Evolutionary conservation across 23 red algal species (phyloP).

Genomic region (Gracilariopsis chorda): DNA sequence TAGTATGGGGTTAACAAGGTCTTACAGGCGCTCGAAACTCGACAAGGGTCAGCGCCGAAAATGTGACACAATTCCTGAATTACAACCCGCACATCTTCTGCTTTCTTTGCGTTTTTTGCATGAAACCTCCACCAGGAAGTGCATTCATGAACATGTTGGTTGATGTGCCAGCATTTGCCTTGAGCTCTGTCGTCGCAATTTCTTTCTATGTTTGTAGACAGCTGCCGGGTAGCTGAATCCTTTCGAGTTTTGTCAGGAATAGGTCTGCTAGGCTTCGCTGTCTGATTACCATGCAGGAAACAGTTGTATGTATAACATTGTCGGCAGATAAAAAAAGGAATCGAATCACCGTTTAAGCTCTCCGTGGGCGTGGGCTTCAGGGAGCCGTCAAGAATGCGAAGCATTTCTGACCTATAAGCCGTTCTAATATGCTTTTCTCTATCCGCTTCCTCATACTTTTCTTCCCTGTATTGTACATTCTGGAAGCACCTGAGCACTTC

Average conservation of each 20-base stretch:
- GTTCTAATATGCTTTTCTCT: conserved; percentile 1
- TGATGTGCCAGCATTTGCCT: conserved; percentile 34
- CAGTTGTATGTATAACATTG: conserved; percentile 61
- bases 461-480: background rate
- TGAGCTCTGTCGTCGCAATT: conserved; percentile 10
- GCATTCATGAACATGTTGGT: background rate
- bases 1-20: background rate
- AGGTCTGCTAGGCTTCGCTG: background rate
- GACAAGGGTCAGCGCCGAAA: conserved; percentile 41
- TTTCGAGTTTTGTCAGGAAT: conserved; percentile 38
- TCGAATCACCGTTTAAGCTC: conserved; percentile 44
- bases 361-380: background rate
- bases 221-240: background rate
- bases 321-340: conserved; percentile 59
- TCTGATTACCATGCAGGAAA: conserved; percentile 38
- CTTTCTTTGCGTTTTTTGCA: background rate
- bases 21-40: conserved; percentile 29
- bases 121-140: conserved; percentile 7
- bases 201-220: background rate
- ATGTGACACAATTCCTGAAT: conserved; percentile 20
- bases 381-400: background rate
- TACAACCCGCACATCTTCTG: background rate
- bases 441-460: conserved; percentile 33
- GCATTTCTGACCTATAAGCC: background rate
- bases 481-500: background rate